Conservation (phyloP, 225 moss, liverwort and hornwort species). For the Pleurozium schreberi region DNA sequence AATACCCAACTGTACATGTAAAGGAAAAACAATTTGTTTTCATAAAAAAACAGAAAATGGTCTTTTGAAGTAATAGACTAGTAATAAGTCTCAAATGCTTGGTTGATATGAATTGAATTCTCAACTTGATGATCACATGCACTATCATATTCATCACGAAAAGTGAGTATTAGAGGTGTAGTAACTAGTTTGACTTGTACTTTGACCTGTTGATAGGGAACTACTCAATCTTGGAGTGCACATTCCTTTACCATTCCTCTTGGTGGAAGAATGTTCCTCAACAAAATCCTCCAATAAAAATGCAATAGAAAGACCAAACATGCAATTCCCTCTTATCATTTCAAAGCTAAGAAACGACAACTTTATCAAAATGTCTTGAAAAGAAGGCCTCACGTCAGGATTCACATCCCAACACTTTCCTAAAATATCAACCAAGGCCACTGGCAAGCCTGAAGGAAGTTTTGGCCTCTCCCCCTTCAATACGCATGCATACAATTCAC, state of each 20-base stretch:
- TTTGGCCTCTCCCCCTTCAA: neutral
- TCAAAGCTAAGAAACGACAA: neutral
- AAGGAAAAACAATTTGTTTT: neutral
- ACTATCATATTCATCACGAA: neutral
- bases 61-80: neutral
- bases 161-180: neutral
- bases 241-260: neutral
- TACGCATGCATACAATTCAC: neutral
- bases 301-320: no score
- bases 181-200: no score
- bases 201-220: no score
- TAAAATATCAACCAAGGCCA: neutral
- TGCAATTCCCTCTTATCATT: no score
- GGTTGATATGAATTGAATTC: neutral
- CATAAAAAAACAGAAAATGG: neutral
- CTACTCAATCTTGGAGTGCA: no score
- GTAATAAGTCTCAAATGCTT: neutral
- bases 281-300: no score
- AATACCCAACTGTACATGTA: no score
- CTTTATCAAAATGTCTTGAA: fast-evolving
- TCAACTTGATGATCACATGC: no score
- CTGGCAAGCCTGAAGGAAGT: neutral
- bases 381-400: neutral
- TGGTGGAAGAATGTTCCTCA: no score
- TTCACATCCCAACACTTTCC: neutral